Evolutionary conservation across 345 rosid species (phyloP).

Genomic region (Gossypium bickii): DNA sequence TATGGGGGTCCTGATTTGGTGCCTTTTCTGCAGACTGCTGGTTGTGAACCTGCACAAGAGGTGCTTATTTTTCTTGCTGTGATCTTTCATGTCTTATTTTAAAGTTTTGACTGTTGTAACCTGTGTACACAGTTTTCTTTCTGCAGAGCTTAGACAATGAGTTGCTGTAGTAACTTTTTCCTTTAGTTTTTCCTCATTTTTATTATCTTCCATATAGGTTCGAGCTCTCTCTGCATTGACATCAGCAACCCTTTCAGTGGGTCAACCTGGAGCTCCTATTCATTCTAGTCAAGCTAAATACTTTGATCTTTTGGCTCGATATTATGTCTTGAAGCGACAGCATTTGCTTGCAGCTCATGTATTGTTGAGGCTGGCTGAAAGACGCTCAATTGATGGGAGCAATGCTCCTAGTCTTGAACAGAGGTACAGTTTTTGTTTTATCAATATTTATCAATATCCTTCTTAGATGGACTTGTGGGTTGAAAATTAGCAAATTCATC

Average conservation of each 20-base stretch:
- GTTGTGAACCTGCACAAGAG: constrained; percentile 62
- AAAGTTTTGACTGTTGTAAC: neutral
- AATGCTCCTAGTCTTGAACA: constrained; percentile 71
- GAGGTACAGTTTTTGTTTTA: constrained; percentile 41
- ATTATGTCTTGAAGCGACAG: constrained; percentile 88
- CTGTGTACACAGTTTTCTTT: neutral
- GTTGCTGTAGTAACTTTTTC: constrained; percentile 1
- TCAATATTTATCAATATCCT: neutral
- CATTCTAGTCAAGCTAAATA: constrained; percentile 69
- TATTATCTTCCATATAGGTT: constrained; percentile 38
- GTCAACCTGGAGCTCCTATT: constrained; percentile 53
- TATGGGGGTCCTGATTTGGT: constrained; percentile 97
- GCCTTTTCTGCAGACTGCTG: constrained; percentile 87
- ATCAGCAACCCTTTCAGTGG: constrained; percentile 49
- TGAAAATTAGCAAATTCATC: neutral
- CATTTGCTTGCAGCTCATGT: constrained; percentile 95
- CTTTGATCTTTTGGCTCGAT: constrained; percentile 83
- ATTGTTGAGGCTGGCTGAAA: constrained; percentile 86
- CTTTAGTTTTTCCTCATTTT: neutral
- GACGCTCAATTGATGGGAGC: constrained; percentile 57
- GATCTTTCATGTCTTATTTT: constrained; percentile 10
- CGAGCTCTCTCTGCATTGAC: constrained; percentile 43
- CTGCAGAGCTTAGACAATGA: neutral
- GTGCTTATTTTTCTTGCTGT: constrained; percentile 31
- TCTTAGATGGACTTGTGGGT: neutral